Evolutionary conservation across 2,329 filamentous ascomycete genomes (phyloP).

Genomic region (Pseudocercospora fijiensis): DNA sequence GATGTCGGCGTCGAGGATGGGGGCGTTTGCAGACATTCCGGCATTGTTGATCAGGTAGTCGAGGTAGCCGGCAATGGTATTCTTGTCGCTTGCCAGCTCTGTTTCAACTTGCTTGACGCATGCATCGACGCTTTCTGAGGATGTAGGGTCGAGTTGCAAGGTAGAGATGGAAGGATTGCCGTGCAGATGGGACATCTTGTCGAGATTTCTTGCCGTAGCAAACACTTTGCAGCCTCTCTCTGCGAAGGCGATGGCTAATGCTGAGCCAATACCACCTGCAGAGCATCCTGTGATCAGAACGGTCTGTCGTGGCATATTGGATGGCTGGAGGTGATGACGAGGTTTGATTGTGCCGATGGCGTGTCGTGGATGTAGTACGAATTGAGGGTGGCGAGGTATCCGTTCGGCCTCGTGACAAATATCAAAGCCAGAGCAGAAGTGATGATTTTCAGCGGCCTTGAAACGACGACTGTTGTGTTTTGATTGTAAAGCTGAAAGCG

Average conservation of each 20-base stretch:
- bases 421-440: background rate
- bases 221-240: conserved; percentile 33
- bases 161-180: background rate
- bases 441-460: background rate
- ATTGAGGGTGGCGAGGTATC: background rate
- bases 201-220: conserved; percentile 21
- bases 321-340: background rate
- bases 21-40: conserved; percentile 24
- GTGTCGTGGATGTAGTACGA: background rate
- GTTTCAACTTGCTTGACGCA: background rate
- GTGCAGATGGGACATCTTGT: conserved; percentile 34
- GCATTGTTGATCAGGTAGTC: conserved; percentile 8
- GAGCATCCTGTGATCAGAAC: conserved; percentile 38
- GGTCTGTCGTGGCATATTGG: conserved; percentile 2
- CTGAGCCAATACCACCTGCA: conserved; percentile 44
- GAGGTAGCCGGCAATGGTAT: conserved; percentile 4
- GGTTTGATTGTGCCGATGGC: background rate
- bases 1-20: conserved; percentile 34
- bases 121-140: background rate
- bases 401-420: background rate
- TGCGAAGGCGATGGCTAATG: conserved; percentile 42
- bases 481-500: background rate
- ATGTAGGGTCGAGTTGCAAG: conserved; percentile 3
- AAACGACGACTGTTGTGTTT: background rate
- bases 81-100: background rate